phyloP scores from a whole-genome alignment of 179 eudicot genomes.

The Silene vulgaris region DNA sequence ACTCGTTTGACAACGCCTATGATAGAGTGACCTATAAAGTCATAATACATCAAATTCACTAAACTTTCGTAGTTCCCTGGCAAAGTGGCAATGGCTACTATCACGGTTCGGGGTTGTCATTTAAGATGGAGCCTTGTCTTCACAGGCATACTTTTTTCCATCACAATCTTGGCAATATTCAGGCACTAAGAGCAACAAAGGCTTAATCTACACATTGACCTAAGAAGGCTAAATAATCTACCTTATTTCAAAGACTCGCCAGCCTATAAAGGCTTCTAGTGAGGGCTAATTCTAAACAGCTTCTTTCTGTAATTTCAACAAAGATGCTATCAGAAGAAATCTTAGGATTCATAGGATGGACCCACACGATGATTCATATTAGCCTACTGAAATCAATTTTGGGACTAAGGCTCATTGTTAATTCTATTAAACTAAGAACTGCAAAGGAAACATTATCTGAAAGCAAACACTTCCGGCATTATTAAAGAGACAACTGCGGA shows the following conservation, averaged over 20 bases:
- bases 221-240: background rate
- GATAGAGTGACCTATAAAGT: background rate
- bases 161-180: background rate
- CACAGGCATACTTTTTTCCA: background rate
- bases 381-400: background rate
- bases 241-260: background rate
- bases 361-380: background rate
- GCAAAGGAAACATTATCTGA: background rate
- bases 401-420: background rate
- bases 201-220: background rate
- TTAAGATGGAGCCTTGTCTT: background rate
- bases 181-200: background rate
- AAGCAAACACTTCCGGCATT: background rate
- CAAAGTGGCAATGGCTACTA: background rate
- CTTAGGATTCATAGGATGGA: background rate
- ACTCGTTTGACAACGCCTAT: background rate
- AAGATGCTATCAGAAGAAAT: background rate
- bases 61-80: background rate
- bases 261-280: background rate
- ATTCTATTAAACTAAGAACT: background rate
- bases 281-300: conserved; percentile 2
- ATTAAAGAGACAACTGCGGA: background rate
- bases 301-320: background rate
- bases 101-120: background rate
- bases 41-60: background rate